Percentiles rank a stretch among this genome's conserved stretches.
phyloP scores from a whole-genome alignment of 495 filamentous ascomycete species.

The Aspergillus homomorphus region DNA sequence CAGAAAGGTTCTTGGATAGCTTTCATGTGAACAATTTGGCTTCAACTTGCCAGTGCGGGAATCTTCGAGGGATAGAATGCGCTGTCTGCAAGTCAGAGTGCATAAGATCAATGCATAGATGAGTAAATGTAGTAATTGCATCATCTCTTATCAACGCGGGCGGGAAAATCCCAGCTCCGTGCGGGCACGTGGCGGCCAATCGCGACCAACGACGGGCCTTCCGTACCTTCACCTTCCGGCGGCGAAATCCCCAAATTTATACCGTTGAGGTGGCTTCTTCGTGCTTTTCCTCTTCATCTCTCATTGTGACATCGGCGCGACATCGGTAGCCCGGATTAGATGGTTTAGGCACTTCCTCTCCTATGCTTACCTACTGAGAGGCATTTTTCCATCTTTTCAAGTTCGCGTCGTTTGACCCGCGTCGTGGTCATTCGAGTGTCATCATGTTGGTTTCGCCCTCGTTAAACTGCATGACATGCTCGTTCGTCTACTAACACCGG shows the following conservation, averaged over 20 bases:
- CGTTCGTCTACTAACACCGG: slow-evolving; percentile 20
- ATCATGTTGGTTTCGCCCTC: slow-evolving; percentile 32
- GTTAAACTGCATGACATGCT: slow-evolving; percentile 16
- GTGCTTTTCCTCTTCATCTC: slow-evolving; percentile 13
- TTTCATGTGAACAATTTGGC: no score
- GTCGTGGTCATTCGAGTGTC: slow-evolving; percentile 38
- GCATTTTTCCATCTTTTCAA: slow-evolving; percentile 12
- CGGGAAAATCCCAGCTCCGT: slow-evolving; percentile 24
- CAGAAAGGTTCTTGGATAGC: no score
- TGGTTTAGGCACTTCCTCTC: slow-evolving; percentile 14
- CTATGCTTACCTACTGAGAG: slow-evolving; percentile 31
- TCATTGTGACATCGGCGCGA: background rate
- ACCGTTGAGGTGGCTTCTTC: slow-evolving; percentile 47
- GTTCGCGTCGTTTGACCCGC: slow-evolving; percentile 27
- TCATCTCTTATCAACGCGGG: slow-evolving; percentile 1
- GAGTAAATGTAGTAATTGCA: no score
- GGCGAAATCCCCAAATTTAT: slow-evolving; percentile 37
- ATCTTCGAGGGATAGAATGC: no score
- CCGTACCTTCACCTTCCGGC: slow-evolving; percentile 15
- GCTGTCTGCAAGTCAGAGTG: no score
- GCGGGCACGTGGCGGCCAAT: slow-evolving; percentile 27
- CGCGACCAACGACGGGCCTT: slow-evolving; percentile 6
- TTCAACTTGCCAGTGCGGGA: no score
- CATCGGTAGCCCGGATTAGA: slow-evolving; percentile 2
- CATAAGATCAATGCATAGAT: no score